These are phyloP conservation scores for Corchorus olitorius DNA, from an alignment of 345 rosid genomes.

Conservation along the genomic window DNA sequence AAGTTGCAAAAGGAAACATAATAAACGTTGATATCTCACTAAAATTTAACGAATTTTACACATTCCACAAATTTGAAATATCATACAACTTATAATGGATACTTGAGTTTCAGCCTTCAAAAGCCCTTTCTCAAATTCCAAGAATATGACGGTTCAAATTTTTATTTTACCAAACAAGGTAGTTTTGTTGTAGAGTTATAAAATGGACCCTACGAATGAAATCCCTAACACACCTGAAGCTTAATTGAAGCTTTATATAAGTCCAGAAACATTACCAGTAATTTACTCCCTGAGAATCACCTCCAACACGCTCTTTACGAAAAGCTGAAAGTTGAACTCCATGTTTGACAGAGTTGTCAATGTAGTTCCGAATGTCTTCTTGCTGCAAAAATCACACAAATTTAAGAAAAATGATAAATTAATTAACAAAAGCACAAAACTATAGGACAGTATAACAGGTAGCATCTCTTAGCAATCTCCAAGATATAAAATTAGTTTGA, in stretches of 20 bases:
- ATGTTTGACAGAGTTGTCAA: conserved; percentile 85
- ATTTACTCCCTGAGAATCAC: conserved; percentile 91
- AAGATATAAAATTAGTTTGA: background rate
- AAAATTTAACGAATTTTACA: too few species aligned
- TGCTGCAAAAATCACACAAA: conserved; percentile 57
- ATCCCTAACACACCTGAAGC: background rate
- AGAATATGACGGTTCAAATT: too few species aligned
- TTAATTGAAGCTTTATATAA: conserved; percentile 14
- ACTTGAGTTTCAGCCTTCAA: too few species aligned
- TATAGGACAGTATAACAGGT: background rate
- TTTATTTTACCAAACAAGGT: too few species aligned
- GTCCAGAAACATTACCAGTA: conserved; percentile 62
- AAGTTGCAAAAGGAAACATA: too few species aligned
- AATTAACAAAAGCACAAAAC: background rate
- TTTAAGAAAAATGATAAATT: conserved; percentile 3
- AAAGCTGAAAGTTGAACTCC: conserved; percentile 80
- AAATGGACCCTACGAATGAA: too few species aligned
- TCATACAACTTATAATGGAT: too few species aligned
- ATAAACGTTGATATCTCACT: too few species aligned
- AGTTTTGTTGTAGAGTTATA: too few species aligned
- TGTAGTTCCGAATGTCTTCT: conserved; percentile 91
- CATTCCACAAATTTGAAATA: too few species aligned
- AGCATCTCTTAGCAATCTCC: conserved; percentile 5
- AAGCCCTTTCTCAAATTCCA: too few species aligned
- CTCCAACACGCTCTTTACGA: conserved; percentile 93